Base-by-base conservation (phyloP, 2,329 filamentous ascomycete species). In the Raffaelea deltoideospora region DNA sequence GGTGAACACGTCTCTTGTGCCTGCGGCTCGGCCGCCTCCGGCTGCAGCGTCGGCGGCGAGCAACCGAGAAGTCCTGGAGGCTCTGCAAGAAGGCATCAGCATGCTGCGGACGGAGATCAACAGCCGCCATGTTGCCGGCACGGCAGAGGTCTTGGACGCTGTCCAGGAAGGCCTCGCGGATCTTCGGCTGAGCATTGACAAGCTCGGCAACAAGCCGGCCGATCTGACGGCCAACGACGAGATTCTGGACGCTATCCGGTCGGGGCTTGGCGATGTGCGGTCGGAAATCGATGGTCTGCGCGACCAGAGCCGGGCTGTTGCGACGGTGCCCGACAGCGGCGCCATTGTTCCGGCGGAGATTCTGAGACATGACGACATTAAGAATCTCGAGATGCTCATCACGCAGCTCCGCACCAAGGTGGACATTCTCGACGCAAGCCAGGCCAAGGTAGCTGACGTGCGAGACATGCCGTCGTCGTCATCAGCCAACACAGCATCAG, bases 171-270 rank as follows among this genome's bases (percentile, higher is more conserved):
- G 87, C 2, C 68, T 96, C 7, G 76, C 81, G 43, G 76, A 79
- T 33, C 64, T 96, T 9, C 76, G 82, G 20, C 64, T 67, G 21
- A 79, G 85, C 42, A 79, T 96, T 39, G 86, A 94, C 40, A 69
- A 66, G 50, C 67, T 90, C 14, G 65, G 75, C 18, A 77, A 88
- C 51, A 90, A 85, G 58, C 82, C 86, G 5, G 63, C 74, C 1
- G 86, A 93, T 48, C 69, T 88, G 55, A 87, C 80, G 1, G 77
- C 84, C 39, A 88, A 82, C 41, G 83, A 93, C 45, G 86, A 95
- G 56, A 87, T 95, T 36, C 65, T 95, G 1, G 83, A 94, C 41
- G 84, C 83, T 0, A 67, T 96, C 38, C 92, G 81, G 53, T 69
- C 76, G n/a, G 87, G 86, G 0, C 63, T 96, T 9, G 76, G 80